Conservation (phyloP, 495 filamentous ascomycete species). For the Ascodesmis nigricans region DNA sequence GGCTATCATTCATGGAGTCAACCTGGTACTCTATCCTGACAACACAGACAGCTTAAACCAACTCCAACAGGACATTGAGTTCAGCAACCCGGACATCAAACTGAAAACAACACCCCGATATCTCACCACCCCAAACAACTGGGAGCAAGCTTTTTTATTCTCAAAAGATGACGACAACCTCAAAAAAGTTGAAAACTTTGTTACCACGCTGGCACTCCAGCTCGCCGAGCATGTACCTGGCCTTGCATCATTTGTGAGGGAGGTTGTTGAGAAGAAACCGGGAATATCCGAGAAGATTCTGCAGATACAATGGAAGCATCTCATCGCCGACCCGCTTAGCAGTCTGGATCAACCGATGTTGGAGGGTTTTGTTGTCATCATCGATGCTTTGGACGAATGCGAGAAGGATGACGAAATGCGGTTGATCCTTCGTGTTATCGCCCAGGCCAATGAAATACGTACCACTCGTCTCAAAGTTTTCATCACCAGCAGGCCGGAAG, state of each 20-base stretch:
- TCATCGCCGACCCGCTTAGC: constrained; percentile 9
- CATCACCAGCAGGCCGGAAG: constrained; percentile 24
- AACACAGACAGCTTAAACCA: constrained; percentile 16
- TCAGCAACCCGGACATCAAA: no score
- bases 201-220: constrained; percentile 13
- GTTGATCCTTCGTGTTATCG: constrained; percentile 19
- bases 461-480: constrained; percentile 18
- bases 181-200: constrained; percentile 10
- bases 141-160: constrained; percentile 10
- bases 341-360: no score
- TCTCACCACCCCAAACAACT: not conserved
- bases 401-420: constrained; percentile 15
- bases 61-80: no score
- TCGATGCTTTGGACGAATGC: constrained; percentile 24
- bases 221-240: constrained; percentile 3
- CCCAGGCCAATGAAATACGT: constrained; percentile 9
- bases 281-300: constrained; percentile 3
- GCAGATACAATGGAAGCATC: constrained; percentile 9
- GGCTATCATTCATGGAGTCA: no score
- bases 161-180: constrained; percentile 8
- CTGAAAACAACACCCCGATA: no score
- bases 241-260: constrained; percentile 3
- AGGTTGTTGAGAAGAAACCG: constrained; percentile 6
- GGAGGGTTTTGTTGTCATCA: constrained; percentile 20
- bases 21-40: no score